Base-by-base conservation (phyloP, 2,329 filamentous ascomycete genomes). In the Fusarium sp. region DNA sequence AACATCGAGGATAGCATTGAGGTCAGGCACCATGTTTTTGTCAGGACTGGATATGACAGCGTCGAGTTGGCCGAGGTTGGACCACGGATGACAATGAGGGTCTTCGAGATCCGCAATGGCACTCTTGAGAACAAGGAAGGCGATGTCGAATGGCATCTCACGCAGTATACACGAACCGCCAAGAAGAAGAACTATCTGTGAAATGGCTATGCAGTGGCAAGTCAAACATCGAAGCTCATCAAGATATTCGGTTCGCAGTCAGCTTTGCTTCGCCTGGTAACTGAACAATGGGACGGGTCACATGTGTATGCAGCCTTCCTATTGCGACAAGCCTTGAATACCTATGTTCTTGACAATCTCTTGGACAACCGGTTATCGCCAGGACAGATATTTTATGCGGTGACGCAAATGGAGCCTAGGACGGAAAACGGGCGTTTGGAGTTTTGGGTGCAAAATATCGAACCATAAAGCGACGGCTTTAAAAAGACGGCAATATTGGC, bases 101-200 rank as follows among this genome's bases (percentile, higher is more conserved):
- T 94, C 53, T 99, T 98, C 76, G 93, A 98, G 82, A 97, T 99
- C 65, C 87, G 94, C 46, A 91, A 90, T 53, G 95, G 96, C 17
- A 97, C 95, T 6, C 82, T 97, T 62, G 96, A 98, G 77, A 97
- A 94, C 75, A 96, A 96, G 79, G 92, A 96, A 71, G 95, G 95
- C 6, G 96, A 99, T 79, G 89, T 96, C 6, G 96, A 99, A 81
- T 99, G 96, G 96, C 92, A 96, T 67, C 84, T 99, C 67, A 96
- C 93, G 65, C 95, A 97, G 77, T 99, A 97, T 79, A 99, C 95
- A 10, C 86, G 96, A 71, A 98, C 95, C 15, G 90, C 91, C 73
- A 89, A 90, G 81, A 98, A 98, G 88, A 97, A 97, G 88, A 93
- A 97, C 76, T 97, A 97, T 76, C 85, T 97, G 55, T 97, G 81